Percentiles rank a stretch among this genome's conserved stretches.
Conservation (phyloP, 169 alveolate species). For the Plasmodium vinckei region DNA sequence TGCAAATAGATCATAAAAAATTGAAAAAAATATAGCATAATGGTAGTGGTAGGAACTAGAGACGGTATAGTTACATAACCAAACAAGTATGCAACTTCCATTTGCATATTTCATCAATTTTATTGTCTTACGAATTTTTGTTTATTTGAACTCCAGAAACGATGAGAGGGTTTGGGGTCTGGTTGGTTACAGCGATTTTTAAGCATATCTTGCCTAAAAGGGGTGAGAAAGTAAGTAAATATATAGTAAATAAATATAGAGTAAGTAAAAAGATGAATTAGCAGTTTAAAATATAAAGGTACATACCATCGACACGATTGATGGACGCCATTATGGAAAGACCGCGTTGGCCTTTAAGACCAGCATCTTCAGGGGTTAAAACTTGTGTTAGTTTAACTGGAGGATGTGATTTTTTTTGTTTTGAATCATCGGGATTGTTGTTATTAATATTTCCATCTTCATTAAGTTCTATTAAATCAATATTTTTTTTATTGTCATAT, state of each 20-base stretch:
- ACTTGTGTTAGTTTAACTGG: conserved; percentile 71
- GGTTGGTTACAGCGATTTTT: conserved; percentile 43
- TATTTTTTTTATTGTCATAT: conserved; percentile 60
- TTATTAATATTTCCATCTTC: conserved; percentile 23
- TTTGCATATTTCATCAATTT: too few relatives aligned
- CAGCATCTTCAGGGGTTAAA: conserved; percentile 44
- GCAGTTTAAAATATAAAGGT: too few relatives aligned
- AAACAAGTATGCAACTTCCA: too few relatives aligned
- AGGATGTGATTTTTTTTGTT: conserved; percentile 39
- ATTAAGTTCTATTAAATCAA: conserved; percentile 56
- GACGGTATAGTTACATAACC: not conserved
- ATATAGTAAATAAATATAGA: not conserved
- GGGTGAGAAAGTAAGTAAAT: not conserved
- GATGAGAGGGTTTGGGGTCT: conserved; percentile 33
- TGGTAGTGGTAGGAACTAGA: not conserved
- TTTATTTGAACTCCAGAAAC: conserved; percentile 75
- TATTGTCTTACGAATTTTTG: conserved; percentile 55
- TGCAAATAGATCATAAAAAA: not conserved
- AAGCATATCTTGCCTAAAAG: conserved; percentile 49
- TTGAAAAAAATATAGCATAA: not conserved
- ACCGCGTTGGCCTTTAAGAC: conserved; percentile 62
- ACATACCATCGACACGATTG: conserved; percentile 50
- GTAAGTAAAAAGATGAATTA: not conserved
- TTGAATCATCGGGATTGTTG: not conserved
- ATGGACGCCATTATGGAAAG: conserved; percentile 51